A percentile compares a stretch with the other conserved stretches of the same genome.
phyloP scores from a whole-genome alignment of 805 yeast species.

The Metschnikowia reukaufii region DNA sequence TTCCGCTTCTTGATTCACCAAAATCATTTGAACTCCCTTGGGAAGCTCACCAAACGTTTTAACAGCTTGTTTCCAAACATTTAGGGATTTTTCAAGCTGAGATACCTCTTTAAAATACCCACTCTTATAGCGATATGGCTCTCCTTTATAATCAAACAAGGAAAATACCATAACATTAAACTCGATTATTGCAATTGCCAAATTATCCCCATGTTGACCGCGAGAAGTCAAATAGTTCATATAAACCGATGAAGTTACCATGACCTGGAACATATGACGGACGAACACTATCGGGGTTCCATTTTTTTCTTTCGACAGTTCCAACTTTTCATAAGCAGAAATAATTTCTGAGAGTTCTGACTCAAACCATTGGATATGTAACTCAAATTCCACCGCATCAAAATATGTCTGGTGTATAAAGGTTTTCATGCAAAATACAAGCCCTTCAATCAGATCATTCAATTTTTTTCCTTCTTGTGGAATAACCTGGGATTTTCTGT shows the following conservation, averaged over 20 bases:
- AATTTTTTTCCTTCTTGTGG: neutral
- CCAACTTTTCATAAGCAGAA: neutral
- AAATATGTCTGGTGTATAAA: neutral
- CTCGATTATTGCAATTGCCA: neutral
- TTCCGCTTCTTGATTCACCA: too few relatives aligned
- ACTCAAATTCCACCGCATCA: neutral
- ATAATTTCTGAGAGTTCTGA: neutral
- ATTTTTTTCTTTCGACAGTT: neutral
- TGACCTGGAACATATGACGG: neutral
- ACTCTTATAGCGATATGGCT: neutral
- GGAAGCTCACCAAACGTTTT: neutral
- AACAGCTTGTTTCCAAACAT: neutral
- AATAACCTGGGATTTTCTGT: too few relatives aligned
- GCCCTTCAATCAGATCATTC: too few relatives aligned
- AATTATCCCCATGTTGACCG: neutral
- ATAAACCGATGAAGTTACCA: neutral
- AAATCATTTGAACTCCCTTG: too few relatives aligned
- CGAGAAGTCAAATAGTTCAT: neutral
- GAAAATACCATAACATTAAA: neutral
- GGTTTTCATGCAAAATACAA: neutral
- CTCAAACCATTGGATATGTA: neutral
- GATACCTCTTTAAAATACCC: neutral
- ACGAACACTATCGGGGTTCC: neutral
- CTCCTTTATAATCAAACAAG: neutral
- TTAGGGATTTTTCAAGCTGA: neutral